Conservation (phyloP, 2,329 filamentous ascomycete species). For the Trichoderma sp. region DNA sequence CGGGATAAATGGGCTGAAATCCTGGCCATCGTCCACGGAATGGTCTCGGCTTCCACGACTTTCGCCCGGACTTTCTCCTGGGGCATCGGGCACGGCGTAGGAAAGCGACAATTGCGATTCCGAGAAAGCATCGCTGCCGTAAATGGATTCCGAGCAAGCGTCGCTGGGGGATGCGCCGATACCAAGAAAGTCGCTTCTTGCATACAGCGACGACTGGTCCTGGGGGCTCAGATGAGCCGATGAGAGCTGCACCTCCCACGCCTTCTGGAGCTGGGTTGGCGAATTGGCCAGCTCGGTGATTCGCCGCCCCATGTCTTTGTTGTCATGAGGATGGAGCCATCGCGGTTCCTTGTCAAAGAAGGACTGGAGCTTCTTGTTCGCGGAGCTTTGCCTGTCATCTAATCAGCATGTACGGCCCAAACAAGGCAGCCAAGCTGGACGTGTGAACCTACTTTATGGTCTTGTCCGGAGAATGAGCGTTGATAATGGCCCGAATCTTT, state of each 20-base stretch:
- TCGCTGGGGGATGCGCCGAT: constrained; percentile 3
- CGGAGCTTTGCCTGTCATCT: constrained; percentile 54
- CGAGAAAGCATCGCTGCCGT: not conserved
- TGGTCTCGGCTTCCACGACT: not conserved
- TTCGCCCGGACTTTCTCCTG: not conserved
- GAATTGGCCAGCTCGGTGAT: constrained; percentile 49
- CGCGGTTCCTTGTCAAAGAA: constrained; percentile 61
- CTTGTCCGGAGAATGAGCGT: constrained; percentile 44
- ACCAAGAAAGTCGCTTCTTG: not conserved
- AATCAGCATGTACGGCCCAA: not conserved
- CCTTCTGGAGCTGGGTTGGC: constrained; percentile 34
- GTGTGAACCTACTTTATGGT: constrained; percentile 48
- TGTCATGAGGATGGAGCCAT: constrained; percentile 55
- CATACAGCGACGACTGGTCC: constrained; percentile 1
- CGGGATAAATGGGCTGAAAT: constrained; percentile 27
- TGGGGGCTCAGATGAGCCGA: not conserved
- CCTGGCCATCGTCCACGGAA: not conserved
- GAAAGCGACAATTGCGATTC: not conserved
- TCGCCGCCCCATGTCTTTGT: constrained; percentile 54
- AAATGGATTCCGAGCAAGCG: not conserved
- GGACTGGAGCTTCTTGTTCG: constrained; percentile 58
- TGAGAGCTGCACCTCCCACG: not conserved
- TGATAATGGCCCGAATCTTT: constrained; percentile 52
- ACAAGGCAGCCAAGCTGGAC: too few species aligned
- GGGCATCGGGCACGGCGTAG: not conserved